Conservation (phyloP, 768 basidiomycete genomes). For the Boletus barrowsii region DNA sequence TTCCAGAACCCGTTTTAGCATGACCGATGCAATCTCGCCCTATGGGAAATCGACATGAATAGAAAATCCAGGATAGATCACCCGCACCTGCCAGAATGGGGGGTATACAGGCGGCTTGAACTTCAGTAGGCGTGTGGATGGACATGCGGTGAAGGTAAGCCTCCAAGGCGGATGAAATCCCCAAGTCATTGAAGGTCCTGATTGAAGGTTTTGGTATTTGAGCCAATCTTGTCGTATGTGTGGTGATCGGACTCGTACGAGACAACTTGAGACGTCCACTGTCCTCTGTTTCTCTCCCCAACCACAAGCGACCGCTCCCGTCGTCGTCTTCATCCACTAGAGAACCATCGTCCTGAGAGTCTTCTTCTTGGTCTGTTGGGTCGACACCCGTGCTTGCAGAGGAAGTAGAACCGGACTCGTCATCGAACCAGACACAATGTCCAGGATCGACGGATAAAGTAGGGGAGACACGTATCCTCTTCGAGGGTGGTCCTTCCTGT, state of each 20-base stretch:
- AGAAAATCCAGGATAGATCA: background rate
- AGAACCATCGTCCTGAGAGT: conserved; percentile 11
- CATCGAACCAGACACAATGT: background rate
- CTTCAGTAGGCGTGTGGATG: conserved; percentile 78
- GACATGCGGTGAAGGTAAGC: conserved; percentile 76
- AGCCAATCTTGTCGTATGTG: conserved; percentile 5
- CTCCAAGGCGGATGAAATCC: conserved; percentile 58
- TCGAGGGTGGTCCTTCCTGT: conserved; percentile 41
- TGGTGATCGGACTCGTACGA: conserved; percentile 19
- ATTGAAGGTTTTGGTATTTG: conserved; percentile 9
- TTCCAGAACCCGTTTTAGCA: conserved; percentile 96
- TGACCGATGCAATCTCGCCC: conserved; percentile 97
- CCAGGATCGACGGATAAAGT: background rate
- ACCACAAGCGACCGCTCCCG: background rate
- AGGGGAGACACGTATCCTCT: conserved; percentile 30
- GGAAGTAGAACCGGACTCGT: conserved; percentile 4
- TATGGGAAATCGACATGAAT: conserved; percentile 28
- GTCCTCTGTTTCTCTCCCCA: conserved; percentile 7
- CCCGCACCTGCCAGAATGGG: conserved; percentile 70
- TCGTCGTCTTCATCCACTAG: background rate
- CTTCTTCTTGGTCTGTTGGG: conserved; percentile 22
- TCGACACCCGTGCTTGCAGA: conserved; percentile 6
- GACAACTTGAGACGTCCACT: conserved; percentile 19
- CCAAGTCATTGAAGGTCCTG: conserved; percentile 52
- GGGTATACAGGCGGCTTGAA: conserved; percentile 89